These are phyloP conservation scores for Vanrija pseudolonga DNA, from an alignment of 1,284 basidiomycete species.

Conservation along the genomic window DNA sequence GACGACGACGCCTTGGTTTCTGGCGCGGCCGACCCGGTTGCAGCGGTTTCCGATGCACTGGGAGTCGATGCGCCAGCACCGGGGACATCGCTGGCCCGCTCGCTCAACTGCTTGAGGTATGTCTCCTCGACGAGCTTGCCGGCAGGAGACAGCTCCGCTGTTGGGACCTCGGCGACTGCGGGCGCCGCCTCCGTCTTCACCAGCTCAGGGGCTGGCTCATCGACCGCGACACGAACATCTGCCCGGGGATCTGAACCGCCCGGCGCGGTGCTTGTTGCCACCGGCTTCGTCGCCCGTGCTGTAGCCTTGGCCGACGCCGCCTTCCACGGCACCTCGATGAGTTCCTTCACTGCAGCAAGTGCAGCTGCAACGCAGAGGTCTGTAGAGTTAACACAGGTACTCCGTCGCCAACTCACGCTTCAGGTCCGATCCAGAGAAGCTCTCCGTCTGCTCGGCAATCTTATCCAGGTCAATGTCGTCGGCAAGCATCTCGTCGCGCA, in stretches of 20 bases:
- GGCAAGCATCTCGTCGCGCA: conserved; percentile 70
- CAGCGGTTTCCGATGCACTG: not conserved
- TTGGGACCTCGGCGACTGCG: not conserved
- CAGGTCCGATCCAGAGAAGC: conserved; percentile 87
- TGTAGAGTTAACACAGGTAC: conserved; percentile 39
- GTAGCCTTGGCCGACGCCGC: conserved; percentile 12
- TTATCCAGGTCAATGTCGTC: conserved; percentile 62
- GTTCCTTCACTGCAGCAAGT: conserved; percentile 80
- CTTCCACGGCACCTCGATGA: conserved; percentile 70
- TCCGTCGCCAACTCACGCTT: conserved; percentile 64
- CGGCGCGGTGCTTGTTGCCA: not conserved
- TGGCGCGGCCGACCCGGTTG: not conserved
- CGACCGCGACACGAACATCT: conserved; percentile 1
- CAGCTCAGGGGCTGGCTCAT: not conserved
- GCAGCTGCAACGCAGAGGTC: conserved; percentile 87
- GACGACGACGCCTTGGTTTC: conserved; percentile 1
- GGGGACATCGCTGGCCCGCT: conserved; percentile 3
- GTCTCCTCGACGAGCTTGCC: conserved; percentile 14
- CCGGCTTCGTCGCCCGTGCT: not conserved
- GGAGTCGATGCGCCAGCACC: not conserved
- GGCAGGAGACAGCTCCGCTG: conserved; percentile 1
- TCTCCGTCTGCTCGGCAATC: conserved; percentile 71
- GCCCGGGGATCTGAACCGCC: not conserved
- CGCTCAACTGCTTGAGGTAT: conserved; percentile 11
- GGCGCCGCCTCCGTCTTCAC: conserved; percentile 1